phyloP scores from a whole-genome alignment of 495 filamentous ascomycete genomes.

The Pseudotulostoma volvatum region DNA sequence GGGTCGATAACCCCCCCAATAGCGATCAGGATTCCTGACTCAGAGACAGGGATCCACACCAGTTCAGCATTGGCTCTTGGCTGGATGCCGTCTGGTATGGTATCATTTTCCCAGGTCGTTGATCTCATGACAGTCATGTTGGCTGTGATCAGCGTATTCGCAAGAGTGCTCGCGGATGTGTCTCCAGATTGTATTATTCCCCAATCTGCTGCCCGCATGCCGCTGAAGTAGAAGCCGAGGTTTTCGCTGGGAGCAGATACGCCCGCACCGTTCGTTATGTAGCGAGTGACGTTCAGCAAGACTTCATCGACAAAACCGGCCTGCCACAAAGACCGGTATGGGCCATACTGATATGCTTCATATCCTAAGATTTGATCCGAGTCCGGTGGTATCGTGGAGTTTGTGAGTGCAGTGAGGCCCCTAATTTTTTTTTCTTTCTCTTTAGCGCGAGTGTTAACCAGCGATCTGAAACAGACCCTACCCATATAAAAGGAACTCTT shows the following conservation, averaged over 20 bases:
- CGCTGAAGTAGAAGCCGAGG: constrained; percentile 55
- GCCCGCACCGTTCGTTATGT: constrained; percentile 46
- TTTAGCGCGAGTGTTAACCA: constrained; percentile 23
- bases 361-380: constrained; percentile 30
- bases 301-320: constrained; percentile 19
- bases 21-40: constrained; percentile 44
- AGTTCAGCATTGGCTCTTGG: constrained; percentile 46
- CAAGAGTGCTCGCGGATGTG: constrained; percentile 17
- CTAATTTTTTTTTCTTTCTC: constrained; percentile 5
- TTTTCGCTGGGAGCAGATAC: constrained; percentile 56
- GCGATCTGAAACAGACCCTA: constrained; percentile 17
- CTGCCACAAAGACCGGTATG: constrained; percentile 19
- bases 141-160: constrained; percentile 40
- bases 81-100: constrained; percentile 32
- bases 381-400: constrained; percentile 14
- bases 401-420: constrained; percentile 5
- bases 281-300: constrained; percentile 39
- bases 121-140: constrained; percentile 36
- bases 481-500: constrained; percentile 36
- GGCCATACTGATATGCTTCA: constrained; percentile 32
- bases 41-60: constrained; percentile 53
- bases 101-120: constrained; percentile 38
- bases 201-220: constrained; percentile 32
- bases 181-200: constrained; percentile 30
- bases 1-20: constrained; percentile 51